Evolutionary conservation across 169 alveolate species (phyloP), one percentile per base, ranked within the genome.

Genomic region (Blepharisma undulans): DNA sequence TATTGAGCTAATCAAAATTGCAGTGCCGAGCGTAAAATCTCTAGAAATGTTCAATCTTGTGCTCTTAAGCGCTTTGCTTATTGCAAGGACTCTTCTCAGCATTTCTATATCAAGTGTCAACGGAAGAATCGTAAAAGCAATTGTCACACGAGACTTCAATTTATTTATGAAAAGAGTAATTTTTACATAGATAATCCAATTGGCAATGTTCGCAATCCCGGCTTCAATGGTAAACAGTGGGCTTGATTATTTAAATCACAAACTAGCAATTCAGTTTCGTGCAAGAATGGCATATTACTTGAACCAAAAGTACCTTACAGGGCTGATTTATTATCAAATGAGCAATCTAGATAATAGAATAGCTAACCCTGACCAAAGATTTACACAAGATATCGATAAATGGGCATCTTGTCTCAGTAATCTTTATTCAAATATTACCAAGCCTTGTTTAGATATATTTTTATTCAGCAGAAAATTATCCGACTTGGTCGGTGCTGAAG

Each of bases 371-470:
- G 98, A 97, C 84, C 92, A 97, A 85, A 87, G 96, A 74, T 90
- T 97, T 36, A 95, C 98, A 14, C 92, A 94, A 27, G 97, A 96
- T 76, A 92, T 96, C 30, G 97, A 96, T 34, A 95, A 94, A 71
- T 97, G 98, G 97, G 91, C 97, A 7, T 72, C 80, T n/a, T 92
- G 97, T 61, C 90, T 96, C 19, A 90, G 97, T 19, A 93, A 95
- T 59, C 89, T 97, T 0, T 96, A 96, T 72, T 90, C 96, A 34
- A 96, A 95, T 76, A 89, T 97, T 59, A 92, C 97, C 6, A 97
- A 97, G 80, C 98, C 98, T 29, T 71, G 95, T 12, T 93, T 97
- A 27, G 98, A 97, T 92, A 96, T 97, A 34, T 59, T 96, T 34
- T 84, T 97, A 78, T 96, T 97, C 91, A 93, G 97, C 14, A 93